Evolutionary conservation across 805 yeast species (phyloP).

Genomic region (Metschnikowia henanensis): DNA sequence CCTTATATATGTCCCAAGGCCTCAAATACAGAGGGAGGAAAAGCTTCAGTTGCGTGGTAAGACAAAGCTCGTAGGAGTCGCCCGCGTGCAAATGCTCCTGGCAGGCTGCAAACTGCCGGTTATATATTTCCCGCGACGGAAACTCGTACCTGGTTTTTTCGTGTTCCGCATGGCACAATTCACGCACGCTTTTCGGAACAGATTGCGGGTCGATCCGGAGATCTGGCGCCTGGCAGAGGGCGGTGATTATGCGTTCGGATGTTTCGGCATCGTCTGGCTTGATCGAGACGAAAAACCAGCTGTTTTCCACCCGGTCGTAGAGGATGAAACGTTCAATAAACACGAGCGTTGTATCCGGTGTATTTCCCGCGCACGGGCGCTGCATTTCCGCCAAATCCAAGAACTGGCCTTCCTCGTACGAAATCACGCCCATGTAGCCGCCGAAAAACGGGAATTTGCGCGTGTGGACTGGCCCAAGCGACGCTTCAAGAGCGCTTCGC

Average conservation of each 20-base stretch:
- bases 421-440: constrained; percentile 84
- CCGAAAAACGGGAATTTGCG: constrained; percentile 75
- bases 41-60: constrained; percentile 73
- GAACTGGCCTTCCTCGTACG: constrained; percentile 83
- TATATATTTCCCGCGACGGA: constrained; percentile 59
- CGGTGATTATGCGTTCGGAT: constrained; percentile 19
- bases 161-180: constrained; percentile 23
- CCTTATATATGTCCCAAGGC: constrained; percentile 82
- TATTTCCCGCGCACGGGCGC: constrained; percentile 37
- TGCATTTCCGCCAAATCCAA: constrained; percentile 32
- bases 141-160: constrained; percentile 34
- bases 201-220: constrained; percentile 18
- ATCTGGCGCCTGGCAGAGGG: constrained; percentile 9
- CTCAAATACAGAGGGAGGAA: constrained; percentile 46
- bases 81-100: constrained; percentile 72
- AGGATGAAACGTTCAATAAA: constrained; percentile 66
- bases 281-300: constrained; percentile 55
- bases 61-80: constrained; percentile 91
- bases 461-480: constrained; percentile 13
- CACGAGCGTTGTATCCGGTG: constrained; percentile 76
- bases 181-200: constrained; percentile 27
- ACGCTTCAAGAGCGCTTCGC: constrained; percentile 25
- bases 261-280: constrained; percentile 31
- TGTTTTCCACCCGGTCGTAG: constrained; percentile 46
- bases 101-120: constrained; percentile 56